These are phyloP conservation scores for Arthrobotrys sinensis DNA, from an alignment of 2,329 filamentous ascomycete species.

Conservation along the genomic window DNA sequence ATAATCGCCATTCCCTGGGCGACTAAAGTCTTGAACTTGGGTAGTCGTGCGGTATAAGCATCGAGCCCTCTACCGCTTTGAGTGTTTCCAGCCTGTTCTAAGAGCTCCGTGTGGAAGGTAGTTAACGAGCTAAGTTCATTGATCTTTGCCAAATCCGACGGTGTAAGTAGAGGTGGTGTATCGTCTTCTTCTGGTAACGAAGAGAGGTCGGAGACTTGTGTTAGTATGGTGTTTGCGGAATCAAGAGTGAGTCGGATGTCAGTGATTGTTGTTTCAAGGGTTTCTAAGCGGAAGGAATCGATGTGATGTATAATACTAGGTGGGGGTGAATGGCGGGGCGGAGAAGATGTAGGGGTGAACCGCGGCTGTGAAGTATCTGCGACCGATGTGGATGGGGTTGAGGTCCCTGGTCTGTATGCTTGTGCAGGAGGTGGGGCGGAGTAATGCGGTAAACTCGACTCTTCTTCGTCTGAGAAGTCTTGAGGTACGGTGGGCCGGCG, in stretches of 20 bases:
- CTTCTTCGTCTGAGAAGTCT: conserved; percentile 52
- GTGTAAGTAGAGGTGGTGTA: conserved; percentile 40
- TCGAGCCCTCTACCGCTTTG: conserved; percentile 15
- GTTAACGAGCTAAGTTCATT: conserved; percentile 48
- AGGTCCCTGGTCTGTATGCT: conserved; percentile 22
- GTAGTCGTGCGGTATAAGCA: conserved; percentile 40
- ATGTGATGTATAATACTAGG: conserved; percentile 60
- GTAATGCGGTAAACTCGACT: conserved; percentile 51
- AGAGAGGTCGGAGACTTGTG: conserved; percentile 53
- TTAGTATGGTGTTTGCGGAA: conserved; percentile 54
- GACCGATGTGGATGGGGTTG: conserved; percentile 48
- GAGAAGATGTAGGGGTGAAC: conserved; percentile 55
- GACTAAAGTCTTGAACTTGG: conserved; percentile 51
- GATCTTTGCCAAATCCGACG: conserved; percentile 52
- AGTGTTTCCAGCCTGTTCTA: conserved; percentile 16
- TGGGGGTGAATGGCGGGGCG: conserved; percentile 40
- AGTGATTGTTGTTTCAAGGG: conserved; percentile 56
- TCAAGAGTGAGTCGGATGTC: conserved; percentile 53
- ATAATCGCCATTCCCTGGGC: conserved; percentile 57
- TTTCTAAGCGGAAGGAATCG: conserved; percentile 60
- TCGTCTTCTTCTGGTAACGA: conserved; percentile 43
- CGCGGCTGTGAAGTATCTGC: conserved; percentile 47
- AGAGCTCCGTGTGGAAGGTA: conserved; percentile 24
- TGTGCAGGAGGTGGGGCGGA: conserved; percentile 33
- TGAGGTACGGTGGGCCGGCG: conserved; percentile 4